These are phyloP conservation scores for Oryza glaberrima DNA, from an alignment of 176 grass and related monocot genomes.

Conservation along the genomic window DNA sequence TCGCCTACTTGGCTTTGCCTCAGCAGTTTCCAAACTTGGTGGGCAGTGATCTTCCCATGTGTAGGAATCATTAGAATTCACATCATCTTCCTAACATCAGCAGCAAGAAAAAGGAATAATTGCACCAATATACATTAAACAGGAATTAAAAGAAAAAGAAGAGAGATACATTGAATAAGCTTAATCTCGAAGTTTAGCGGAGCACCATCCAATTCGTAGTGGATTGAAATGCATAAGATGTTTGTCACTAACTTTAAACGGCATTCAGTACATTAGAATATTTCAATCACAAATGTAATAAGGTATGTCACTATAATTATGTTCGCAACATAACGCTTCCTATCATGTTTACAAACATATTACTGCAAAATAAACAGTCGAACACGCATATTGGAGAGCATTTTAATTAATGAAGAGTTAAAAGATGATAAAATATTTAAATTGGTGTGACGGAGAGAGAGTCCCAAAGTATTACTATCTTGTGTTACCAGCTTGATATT, in stretches of 20 bases:
- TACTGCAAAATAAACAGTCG: slow-evolving; percentile 12
- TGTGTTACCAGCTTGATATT: slow-evolving; percentile 13
- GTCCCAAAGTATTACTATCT: slow-evolving; percentile 8
- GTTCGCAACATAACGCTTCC: neutral
- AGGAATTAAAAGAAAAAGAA: neutral
- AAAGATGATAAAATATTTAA: slow-evolving; percentile 21
- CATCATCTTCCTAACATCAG: slow-evolving; percentile 68
- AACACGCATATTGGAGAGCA: neutral
- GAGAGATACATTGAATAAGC: neutral
- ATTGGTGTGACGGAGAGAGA: slow-evolving; percentile 19
- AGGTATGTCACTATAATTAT: neutral
- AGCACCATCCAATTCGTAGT: slow-evolving; percentile 3
- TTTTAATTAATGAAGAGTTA: slow-evolving; percentile 3
- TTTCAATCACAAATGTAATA: slow-evolving; percentile 11
- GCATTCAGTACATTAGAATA: neutral
- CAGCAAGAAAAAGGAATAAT: slow-evolving; percentile 17
- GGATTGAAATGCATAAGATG: slow-evolving; percentile 25
- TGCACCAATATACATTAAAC: slow-evolving; percentile 13
- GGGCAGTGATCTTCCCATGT: slow-evolving; percentile 75
- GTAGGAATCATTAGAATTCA: slow-evolving; percentile 46
- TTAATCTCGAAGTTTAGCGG: neutral
- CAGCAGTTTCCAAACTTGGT: slow-evolving; percentile 61
- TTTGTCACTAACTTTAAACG: slow-evolving; percentile 12
- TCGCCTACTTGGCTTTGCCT: slow-evolving; percentile 71
- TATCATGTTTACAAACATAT: slow-evolving; percentile 18